Conservation (phyloP, 345 rosid genomes). For the Eucalyptus tenuipes region DNA sequence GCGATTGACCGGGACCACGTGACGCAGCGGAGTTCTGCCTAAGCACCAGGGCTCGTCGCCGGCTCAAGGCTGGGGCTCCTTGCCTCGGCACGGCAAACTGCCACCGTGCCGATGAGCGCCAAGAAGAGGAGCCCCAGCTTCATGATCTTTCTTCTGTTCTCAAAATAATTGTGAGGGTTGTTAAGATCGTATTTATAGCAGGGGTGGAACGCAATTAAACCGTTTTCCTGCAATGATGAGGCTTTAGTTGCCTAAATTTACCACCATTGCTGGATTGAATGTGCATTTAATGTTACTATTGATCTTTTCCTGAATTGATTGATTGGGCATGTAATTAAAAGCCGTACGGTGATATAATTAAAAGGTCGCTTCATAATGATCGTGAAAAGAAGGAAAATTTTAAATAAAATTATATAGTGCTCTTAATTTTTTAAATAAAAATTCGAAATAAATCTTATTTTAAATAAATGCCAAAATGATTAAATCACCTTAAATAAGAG, state of each 20-base stretch:
- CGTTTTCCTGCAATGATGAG: not conserved
- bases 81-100: not conserved
- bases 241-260: not conserved
- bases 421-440: too few relatives aligned
- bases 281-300: not conserved
- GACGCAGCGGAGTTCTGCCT: not conserved
- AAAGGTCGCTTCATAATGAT: not conserved
- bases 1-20: accelerated
- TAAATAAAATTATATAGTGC: accelerated
- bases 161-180: not conserved
- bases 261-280: not conserved
- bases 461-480: too few relatives aligned
- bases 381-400: too few relatives aligned
- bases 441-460: accelerated
- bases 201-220: not conserved
- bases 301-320: not conserved
- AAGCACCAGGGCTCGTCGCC: not conserved
- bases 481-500: too few relatives aligned
- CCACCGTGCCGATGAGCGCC: not conserved
- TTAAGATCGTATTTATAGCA: not conserved
- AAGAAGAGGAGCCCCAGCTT: not conserved
- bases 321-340: not conserved
- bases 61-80: not conserved
- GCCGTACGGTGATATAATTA: not conserved
- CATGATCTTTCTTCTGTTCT: not conserved